Percentiles rank a stretch among this genome's conserved stretches.
Evolutionary conservation across 495 filamentous ascomycete genomes (phyloP).

Genomic region (Penicillium silybi): DNA sequence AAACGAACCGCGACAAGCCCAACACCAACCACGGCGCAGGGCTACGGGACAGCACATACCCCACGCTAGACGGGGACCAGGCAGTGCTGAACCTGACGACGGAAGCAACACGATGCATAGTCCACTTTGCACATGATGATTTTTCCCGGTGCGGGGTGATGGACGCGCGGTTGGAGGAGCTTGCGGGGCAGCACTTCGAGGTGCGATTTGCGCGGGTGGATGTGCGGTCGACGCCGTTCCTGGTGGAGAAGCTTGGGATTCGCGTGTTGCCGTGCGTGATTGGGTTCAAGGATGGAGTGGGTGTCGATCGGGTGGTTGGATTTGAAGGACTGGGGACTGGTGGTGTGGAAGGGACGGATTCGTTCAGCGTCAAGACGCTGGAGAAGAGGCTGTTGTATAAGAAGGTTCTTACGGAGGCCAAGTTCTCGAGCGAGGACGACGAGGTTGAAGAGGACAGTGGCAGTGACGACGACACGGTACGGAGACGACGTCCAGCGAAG

Average conservation of each 20-base stretch:
- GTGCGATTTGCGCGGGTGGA: slow-evolving; percentile 65
- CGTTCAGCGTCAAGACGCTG: slow-evolving; percentile 58
- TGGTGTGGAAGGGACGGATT: slow-evolving; percentile 52
- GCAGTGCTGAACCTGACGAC: slow-evolving; percentile 67
- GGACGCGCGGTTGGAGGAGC: slow-evolving; percentile 57
- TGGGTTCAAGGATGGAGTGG: slow-evolving; percentile 64
- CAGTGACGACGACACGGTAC: slow-evolving; percentile 20
- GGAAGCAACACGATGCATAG: slow-evolving; percentile 55
- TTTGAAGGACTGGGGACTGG: slow-evolving; percentile 66
- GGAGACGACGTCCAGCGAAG: slow-evolving; percentile 33
- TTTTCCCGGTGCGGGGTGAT: slow-evolving; percentile 70
- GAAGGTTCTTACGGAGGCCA: slow-evolving; percentile 56
- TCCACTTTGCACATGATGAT: slow-evolving; percentile 75
- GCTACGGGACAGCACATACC: slow-evolving; percentile 45
- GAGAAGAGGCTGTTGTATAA: slow-evolving; percentile 58
- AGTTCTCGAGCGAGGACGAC: slow-evolving; percentile 41
- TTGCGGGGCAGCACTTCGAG: slow-evolving; percentile 64
- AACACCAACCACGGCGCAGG: slow-evolving; percentile 22
- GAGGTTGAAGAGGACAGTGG: slow-evolving; percentile 29
- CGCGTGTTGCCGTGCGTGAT: slow-evolving; percentile 73
- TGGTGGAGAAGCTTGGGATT: slow-evolving; percentile 66
- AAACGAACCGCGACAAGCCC: slow-evolving; percentile 23
- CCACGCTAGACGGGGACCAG: slow-evolving; percentile 61
- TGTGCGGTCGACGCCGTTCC: slow-evolving; percentile 69
- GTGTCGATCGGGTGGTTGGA: slow-evolving; percentile 64